Evolutionary conservation across 176 grass and related monocot genomes (phyloP).

Genomic region (Phoenix dactylifera): DNA sequence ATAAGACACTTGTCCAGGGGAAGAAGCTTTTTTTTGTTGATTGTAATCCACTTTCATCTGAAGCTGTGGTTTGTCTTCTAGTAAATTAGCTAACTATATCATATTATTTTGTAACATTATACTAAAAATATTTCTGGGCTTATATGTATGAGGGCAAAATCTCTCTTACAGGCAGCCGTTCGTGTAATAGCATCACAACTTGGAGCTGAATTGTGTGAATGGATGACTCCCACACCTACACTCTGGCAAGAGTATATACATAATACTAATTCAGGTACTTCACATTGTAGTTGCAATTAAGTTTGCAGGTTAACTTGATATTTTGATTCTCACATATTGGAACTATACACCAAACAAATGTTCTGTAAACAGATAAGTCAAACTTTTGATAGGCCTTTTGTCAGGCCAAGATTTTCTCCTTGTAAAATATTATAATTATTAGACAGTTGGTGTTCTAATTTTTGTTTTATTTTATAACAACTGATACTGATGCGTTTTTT

Average conservation of each 20-base stretch:
- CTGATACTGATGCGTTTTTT: conserved; percentile 9
- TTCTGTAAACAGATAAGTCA: background rate
- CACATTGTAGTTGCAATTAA: too few species aligned
- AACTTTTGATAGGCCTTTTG: background rate
- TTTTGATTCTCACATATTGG: conserved; percentile 14
- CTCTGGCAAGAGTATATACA: conserved; percentile 82
- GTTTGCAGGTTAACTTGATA: too few species aligned
- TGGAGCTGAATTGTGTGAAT: conserved; percentile 67
- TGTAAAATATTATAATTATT: too few species aligned
- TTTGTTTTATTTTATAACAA: too few species aligned
- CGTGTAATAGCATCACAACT: conserved; percentile 54
- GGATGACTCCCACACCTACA: conserved; percentile 84
- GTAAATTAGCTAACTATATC: background rate
- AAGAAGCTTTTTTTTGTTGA: too few species aligned
- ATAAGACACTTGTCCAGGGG: too few species aligned
- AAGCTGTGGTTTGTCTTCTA: background rate
- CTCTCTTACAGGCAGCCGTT: conserved; percentile 49
- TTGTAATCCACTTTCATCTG: too few species aligned
- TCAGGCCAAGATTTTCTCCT: too few species aligned
- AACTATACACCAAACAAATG: conserved; percentile 11
- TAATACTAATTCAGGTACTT: conserved; percentile 66
- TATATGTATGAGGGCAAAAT: background rate
- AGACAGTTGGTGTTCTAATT: too few species aligned
- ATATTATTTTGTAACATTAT: background rate
- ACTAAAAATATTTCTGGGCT: too few species aligned